phyloP scores from a whole-genome alignment of 371 early-diverging fungal genomes.

The Mucor velutinosus region DNA sequence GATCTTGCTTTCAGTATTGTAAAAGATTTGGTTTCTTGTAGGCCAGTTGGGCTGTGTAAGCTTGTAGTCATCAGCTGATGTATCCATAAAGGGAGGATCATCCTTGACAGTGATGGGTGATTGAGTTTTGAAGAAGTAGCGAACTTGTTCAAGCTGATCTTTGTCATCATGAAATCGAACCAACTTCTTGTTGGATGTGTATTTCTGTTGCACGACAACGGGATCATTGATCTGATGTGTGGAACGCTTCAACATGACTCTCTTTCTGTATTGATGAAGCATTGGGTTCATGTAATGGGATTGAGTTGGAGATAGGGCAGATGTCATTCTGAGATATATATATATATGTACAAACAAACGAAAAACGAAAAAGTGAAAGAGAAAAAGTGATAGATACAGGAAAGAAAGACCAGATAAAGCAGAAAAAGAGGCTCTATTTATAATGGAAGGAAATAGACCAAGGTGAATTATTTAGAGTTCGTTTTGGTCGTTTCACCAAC shows the following conservation, averaged over 20 bases:
- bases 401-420: not conserved
- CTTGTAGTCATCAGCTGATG: constrained; percentile 17
- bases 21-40: constrained; percentile 5
- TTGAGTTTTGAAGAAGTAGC: constrained; percentile 29
- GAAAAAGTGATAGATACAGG: not conserved
- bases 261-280: constrained; percentile 10
- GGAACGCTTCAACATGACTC: constrained; percentile 21
- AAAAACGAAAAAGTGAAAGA: not conserved
- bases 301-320: constrained; percentile 2
- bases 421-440: not conserved
- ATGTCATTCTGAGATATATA: constrained; percentile 4
- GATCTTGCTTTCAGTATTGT: constrained; percentile 18
- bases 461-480: constrained; percentile 1
- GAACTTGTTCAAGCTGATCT: constrained; percentile 19
- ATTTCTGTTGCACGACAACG: constrained; percentile 10
- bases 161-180: constrained; percentile 28
- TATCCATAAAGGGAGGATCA: constrained; percentile 34
- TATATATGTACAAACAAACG: not conserved
- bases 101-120: constrained; percentile 46
- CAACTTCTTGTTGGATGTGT: constrained; percentile 19
- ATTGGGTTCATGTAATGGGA: constrained; percentile 6
- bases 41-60: constrained; percentile 23
- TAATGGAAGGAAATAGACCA: not conserved
- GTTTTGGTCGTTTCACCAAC: not conserved
- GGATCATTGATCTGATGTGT: constrained; percentile 19